Base-by-base conservation (phyloP, 2,329 filamentous ascomycete genomes). In the Metarhizium robertsii region DNA sequence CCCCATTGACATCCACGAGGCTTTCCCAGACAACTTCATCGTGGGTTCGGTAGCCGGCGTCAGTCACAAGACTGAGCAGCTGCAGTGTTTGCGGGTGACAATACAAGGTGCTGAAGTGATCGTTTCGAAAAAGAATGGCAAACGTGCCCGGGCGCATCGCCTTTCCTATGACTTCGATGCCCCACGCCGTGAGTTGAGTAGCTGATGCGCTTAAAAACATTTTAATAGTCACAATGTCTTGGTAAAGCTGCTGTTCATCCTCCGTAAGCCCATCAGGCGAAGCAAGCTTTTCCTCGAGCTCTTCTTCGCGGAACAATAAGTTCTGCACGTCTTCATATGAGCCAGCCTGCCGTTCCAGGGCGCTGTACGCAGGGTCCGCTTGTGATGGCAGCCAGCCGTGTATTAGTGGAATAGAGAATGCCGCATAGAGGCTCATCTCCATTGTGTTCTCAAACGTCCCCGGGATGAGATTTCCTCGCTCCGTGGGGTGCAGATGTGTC, bases 11-110 rank as follows among this genome's bases (percentile, higher is more conserved):
- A 63, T 97, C 92, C 1, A 88, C 86, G 2, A 99, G 77, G 10
- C 87, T 94, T 71, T 99, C 94, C 94, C 94, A 99, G 0, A 99
- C 90, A 13, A 99, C 85, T 67, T 97, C 92, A 16, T 91, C 87
- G 62, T 96, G 90, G 10, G 79, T 81, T 11, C 87, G 85, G 65
- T 95, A 99, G 1, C 94, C 94, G 30, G 90, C 88, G 67, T 99
- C 94, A 0, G 94, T 97, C 14, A 99, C 91, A 3, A 99, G 75
- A 0, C 88, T 90, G 60, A 92, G 81, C 1, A 97, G 78, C 61
- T 88, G 80, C 45, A 83, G 78, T 0, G 86, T 90, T 48, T 85
- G 75, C 0, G 92, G 90, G 63, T 97, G 90, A 58, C 92, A 90
- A 71, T 95, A 96, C 0, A 99, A 71, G 0, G 92, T 97, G 46